Conservation (phyloP, 208 protist genomes). For the Wallacemonas rigidus region DNA sequence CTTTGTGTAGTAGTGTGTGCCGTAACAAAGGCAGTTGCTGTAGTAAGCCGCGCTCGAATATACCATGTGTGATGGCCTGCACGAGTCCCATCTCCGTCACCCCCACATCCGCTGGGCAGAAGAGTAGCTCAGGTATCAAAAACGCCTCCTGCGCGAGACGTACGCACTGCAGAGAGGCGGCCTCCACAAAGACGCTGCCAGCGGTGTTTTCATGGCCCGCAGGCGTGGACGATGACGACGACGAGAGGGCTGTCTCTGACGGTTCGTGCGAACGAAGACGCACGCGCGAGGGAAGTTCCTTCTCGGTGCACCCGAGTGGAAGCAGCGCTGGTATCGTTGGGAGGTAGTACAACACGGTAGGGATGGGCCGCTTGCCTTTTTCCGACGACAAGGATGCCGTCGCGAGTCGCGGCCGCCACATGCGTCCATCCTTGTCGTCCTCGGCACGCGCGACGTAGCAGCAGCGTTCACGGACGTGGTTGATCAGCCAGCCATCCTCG, state of each 20-base stretch:
- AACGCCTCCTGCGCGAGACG: conserved; percentile 70
- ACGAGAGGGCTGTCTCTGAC: conserved; percentile 1
- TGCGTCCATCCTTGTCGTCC: conserved; percentile 12
- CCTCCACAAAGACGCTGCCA: conserved; percentile 15
- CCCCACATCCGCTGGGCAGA: conserved; percentile 66
- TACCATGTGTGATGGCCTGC: conserved; percentile 44
- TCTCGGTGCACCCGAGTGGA: conserved; percentile 62
- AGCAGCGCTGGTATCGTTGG: conserved; percentile 68
- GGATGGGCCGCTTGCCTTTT: neutral
- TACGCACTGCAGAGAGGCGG: conserved; percentile 31
- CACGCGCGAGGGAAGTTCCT: conserved; percentile 38
- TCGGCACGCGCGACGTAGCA: conserved; percentile 39
- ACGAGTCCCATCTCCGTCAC: conserved; percentile 60
- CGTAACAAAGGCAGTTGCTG: conserved; percentile 39
- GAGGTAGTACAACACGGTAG: conserved; percentile 58
- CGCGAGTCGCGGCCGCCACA: conserved; percentile 2
- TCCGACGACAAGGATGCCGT: neutral
- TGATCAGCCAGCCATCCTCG: conserved; percentile 84
- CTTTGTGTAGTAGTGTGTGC: conserved; percentile 32
- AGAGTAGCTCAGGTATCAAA: conserved; percentile 81
- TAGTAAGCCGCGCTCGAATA: conserved; percentile 47
- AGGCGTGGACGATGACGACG: neutral
- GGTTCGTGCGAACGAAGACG: conserved; percentile 23
- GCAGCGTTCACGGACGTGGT: conserved; percentile 76
- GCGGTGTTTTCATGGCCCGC: neutral